phyloP scores from a whole-genome alignment of 2,329 filamentous ascomycete genomes.

The Teratosphaeria epicoccoides region DNA sequence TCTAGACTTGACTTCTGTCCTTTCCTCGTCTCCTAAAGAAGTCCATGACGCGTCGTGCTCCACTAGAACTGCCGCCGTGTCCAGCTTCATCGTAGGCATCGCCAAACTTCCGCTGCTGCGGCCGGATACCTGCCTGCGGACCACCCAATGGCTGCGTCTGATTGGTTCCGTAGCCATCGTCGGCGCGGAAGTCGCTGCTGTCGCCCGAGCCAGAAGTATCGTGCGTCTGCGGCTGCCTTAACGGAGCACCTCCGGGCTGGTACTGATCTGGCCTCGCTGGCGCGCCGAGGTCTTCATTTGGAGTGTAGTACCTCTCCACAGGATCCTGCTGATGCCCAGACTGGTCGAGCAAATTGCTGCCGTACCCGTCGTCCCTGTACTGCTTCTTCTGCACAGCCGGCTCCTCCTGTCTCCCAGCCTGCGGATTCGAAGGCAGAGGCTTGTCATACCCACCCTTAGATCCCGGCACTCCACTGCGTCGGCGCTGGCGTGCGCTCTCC shows the following conservation, averaged over 20 bases:
- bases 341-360: slow-evolving; percentile 11
- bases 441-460: slow-evolving; percentile 21
- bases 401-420: neutral
- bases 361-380: slow-evolving; percentile 23
- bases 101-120: slow-evolving; percentile 74
- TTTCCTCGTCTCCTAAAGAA: slow-evolving; percentile 86
- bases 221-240: slow-evolving; percentile 4
- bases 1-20: slow-evolving; percentile 29
- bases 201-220: slow-evolving; percentile 15
- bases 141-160: slow-evolving; percentile 23
- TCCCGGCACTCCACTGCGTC: slow-evolving; percentile 9
- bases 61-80: slow-evolving; percentile 71
- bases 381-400: slow-evolving; percentile 20
- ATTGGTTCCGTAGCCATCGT: slow-evolving; percentile 19
- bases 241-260: slow-evolving; percentile 1
- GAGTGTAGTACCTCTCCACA: slow-evolving; percentile 23
- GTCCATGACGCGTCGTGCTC: slow-evolving; percentile 91
- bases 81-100: slow-evolving; percentile 67
- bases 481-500: slow-evolving; percentile 12
- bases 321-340: slow-evolving; percentile 15
- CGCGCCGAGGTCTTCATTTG: slow-evolving; percentile 13
- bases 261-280: slow-evolving; percentile 2
- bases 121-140: slow-evolving; percentile 45
- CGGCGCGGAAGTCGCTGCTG: slow-evolving; percentile 9
- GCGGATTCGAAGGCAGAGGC: slow-evolving; percentile 15